phyloP scores from a whole-genome alignment of 805 yeast genomes.

The Wickerhamiella kurtzmanii region DNA sequence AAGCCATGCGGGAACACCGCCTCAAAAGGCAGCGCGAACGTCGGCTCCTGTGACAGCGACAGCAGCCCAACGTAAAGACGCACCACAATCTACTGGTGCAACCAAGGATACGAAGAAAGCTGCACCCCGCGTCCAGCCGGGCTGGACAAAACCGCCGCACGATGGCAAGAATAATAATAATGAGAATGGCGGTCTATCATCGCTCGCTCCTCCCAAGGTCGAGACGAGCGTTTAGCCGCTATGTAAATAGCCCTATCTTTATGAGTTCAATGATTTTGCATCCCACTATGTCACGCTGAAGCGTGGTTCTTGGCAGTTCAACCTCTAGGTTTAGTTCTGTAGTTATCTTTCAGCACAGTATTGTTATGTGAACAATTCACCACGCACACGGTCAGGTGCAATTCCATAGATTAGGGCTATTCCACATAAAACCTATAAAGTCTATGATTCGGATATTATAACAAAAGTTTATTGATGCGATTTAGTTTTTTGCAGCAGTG shows the following conservation, averaged over 20 bases:
- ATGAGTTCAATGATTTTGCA: not conserved
- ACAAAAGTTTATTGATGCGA: no score
- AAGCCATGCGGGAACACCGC: slow-evolving; percentile 31
- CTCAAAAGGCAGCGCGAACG: slow-evolving; percentile 30
- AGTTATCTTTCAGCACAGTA: no score
- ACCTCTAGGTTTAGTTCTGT: no score
- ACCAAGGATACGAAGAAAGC: slow-evolving; percentile 29
- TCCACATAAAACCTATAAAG: no score
- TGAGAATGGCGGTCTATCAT: not conserved
- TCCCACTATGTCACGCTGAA: no score
- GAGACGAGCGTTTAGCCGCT: slow-evolving; percentile 13
- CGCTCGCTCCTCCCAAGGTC: slow-evolving; percentile 11
- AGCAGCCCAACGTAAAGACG: slow-evolving; percentile 24
- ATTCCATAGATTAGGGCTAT: no score
- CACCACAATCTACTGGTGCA: slow-evolving; percentile 25
- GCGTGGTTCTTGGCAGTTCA: no score
- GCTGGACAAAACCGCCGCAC: slow-evolving; percentile 5
- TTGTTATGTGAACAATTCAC: no score
- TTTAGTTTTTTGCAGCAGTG: no score
- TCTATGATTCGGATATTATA: no score
- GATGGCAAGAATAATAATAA: not conserved
- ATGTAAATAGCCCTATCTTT: slow-evolving; percentile 2
- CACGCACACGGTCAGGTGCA: no score
- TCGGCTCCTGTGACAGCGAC: slow-evolving; percentile 19
- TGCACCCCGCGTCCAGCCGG: slow-evolving; percentile 38